phyloP scores from a whole-genome alignment of 176 grass and related monocot genomes.

The Hordeum marinum region DNA sequence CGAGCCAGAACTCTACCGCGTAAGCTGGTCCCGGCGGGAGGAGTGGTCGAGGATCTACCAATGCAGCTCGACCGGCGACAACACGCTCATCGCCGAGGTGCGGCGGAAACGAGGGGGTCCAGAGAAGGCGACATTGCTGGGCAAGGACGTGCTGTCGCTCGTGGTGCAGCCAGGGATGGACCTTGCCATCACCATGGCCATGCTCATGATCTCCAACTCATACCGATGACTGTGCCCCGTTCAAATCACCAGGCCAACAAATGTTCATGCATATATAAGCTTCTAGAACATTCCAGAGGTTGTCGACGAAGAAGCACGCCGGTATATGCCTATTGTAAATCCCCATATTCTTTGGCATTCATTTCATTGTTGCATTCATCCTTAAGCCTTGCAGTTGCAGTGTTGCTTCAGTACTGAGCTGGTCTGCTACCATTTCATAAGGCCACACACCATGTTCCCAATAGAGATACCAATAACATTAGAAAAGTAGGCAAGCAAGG shows the following conservation, averaged over 20 bases:
- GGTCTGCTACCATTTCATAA: not conserved
- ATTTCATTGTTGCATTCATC: not conserved
- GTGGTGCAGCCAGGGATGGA: conserved; percentile 45
- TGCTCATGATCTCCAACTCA: conserved; percentile 57
- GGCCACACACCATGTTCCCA: not conserved
- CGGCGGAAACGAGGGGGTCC: conserved; percentile 36
- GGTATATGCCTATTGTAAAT: not conserved
- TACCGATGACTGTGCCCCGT: conserved; percentile 13
- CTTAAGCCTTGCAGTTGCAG: not conserved
- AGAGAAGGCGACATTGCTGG: conserved; percentile 31
- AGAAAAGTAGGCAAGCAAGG: not conserved
- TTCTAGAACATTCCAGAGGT: not conserved
- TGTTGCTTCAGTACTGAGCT: not conserved
- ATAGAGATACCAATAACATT: not conserved
- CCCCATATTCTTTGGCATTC: not conserved
- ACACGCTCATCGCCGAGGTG: conserved; percentile 41
- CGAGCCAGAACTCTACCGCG: not conserved
- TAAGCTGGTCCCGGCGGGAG: conserved; percentile 44
- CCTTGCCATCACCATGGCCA: conserved; percentile 53
- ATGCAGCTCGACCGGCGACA: not conserved
- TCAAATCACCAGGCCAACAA: not conserved
- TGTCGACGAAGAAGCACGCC: not conserved
- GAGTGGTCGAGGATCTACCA: conserved; percentile 28
- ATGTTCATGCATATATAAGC: not conserved
- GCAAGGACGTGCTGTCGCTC: conserved; percentile 52